Evolutionary conservation across 192 early-diverging fungal genomes (phyloP).

Genomic region (Podila epigama): DNA sequence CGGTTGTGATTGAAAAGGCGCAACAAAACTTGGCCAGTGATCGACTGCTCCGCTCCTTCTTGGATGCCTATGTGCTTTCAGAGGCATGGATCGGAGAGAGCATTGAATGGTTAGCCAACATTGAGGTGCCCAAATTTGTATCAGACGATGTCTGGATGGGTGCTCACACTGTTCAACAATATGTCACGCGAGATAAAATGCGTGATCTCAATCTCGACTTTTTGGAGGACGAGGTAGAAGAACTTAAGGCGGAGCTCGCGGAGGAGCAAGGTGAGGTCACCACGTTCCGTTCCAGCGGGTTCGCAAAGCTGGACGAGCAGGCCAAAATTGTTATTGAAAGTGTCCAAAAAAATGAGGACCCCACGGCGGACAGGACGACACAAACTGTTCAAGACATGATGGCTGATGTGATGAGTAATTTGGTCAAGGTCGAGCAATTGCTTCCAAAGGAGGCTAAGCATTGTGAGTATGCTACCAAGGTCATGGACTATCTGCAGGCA

Average conservation of each 20-base stretch:
- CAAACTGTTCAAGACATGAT: slow-evolving; percentile 30
- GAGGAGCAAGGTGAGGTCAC: slow-evolving; percentile 39
- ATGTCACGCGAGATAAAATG: slow-evolving; percentile 13
- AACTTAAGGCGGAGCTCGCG: slow-evolving; percentile 21
- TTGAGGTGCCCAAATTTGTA: slow-evolving; percentile 26
- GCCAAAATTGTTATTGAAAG: slow-evolving; percentile 23
- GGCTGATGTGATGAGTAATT: slow-evolving; percentile 32
- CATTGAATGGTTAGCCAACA: slow-evolving; percentile 40
- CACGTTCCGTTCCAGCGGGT: slow-evolving; percentile 31
- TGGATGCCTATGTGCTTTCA: slow-evolving; percentile 31
- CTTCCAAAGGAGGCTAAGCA: slow-evolving; percentile 32
- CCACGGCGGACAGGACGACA: slow-evolving; percentile 18
- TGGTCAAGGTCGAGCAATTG: slow-evolving; percentile 43
- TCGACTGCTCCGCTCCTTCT: slow-evolving; percentile 26
- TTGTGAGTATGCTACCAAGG: slow-evolving; percentile 23
- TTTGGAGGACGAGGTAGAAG: slow-evolving; percentile 21
- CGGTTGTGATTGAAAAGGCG: slow-evolving; percentile 33
- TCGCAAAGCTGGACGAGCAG: slow-evolving; percentile 43
- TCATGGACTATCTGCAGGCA: slow-evolving; percentile 21
- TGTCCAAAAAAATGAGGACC: slow-evolving; percentile 17
- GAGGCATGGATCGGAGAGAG: slow-evolving; percentile 49
- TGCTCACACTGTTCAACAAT: slow-evolving; percentile 23
- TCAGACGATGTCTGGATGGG: slow-evolving; percentile 32
- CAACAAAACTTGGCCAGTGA: slow-evolving; percentile 38
- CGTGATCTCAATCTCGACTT: slow-evolving; percentile 24